A percentile compares a stretch with the other conserved stretches of the same genome.
Conservation (phyloP, 192 early-diverging fungal genomes). For the Coemansia sp. region DNA sequence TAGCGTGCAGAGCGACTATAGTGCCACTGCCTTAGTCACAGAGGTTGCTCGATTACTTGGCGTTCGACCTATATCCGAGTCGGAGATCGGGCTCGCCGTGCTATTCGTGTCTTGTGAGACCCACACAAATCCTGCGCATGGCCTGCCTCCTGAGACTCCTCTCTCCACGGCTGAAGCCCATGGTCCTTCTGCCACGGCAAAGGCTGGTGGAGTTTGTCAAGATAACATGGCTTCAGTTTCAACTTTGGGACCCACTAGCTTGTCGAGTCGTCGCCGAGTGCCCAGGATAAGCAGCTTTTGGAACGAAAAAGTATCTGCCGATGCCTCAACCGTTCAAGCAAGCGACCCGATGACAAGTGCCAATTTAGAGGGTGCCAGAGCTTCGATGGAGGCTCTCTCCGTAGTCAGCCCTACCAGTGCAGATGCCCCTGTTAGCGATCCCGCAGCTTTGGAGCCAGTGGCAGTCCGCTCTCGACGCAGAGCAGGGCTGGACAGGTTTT, state of each 20-base stretch:
- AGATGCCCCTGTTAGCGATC: background rate
- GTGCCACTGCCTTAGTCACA: background rate
- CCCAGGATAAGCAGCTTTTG: slow-evolving; percentile 23
- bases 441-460: background rate
- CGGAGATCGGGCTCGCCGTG: slow-evolving; percentile 37
- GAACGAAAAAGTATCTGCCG: slow-evolving; percentile 2
- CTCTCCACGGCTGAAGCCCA: background rate
- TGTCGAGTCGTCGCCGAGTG: background rate
- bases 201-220: background rate
- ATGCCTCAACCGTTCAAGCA: background rate
- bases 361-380: background rate
- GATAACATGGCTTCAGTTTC: background rate
- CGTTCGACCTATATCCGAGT: slow-evolving; percentile 31
- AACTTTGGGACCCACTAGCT: background rate
- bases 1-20: background rate
- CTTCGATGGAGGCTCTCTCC: background rate
- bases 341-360: background rate
- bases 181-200: background rate
- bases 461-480: background rate
- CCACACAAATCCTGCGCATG: slow-evolving; percentile 21
- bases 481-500: slow-evolving; percentile 8
- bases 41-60: slow-evolving; percentile 2
- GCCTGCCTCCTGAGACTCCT: background rate
- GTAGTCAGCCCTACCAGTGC: background rate
- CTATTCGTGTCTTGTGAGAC: slow-evolving; percentile 22